These are phyloP conservation scores for Medicago ruthenica DNA, from an alignment of 306 rosid species.

Conservation along the genomic window DNA sequence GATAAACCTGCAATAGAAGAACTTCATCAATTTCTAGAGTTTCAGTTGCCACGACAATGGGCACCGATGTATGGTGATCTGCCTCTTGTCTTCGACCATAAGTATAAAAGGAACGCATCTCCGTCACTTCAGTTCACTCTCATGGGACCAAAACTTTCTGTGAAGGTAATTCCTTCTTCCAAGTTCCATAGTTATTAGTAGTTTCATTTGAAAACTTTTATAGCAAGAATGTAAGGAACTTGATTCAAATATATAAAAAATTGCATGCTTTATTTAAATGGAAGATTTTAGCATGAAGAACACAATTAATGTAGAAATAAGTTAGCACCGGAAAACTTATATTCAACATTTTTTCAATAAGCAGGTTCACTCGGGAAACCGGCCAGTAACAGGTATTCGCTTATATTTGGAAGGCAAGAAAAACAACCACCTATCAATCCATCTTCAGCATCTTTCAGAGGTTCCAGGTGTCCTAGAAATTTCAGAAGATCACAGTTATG, in stretches of 20 bases:
- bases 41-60: conserved; percentile 93
- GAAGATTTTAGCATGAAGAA: conserved; percentile 10
- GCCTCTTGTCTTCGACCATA: conserved; percentile 67
- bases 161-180: conserved; percentile 59
- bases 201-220: not conserved
- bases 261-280: conserved; percentile 1
- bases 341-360: not conserved
- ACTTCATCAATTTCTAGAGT: conserved; percentile 86
- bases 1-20: conserved; percentile 94
- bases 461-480: conserved; percentile 65
- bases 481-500: conserved; percentile 59
- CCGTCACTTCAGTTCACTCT: conserved; percentile 83
- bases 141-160: conserved; percentile 86
- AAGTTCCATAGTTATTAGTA: not conserved
- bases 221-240: not conserved
- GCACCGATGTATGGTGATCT: conserved; percentile 89
- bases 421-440: conserved; percentile 73
- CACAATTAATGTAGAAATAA: not conserved
- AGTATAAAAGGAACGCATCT: conserved; percentile 58
- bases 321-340: conserved; percentile 3
- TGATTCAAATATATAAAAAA: not conserved
- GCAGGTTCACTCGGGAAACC: conserved; percentile 75
- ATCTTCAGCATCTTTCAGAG: conserved; percentile 87
- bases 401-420: conserved; percentile 85
- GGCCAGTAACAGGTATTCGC: conserved; percentile 86